Percentiles rank a stretch among this genome's conserved stretches.
These are phyloP conservation scores for Annona cherimola DNA, from an alignment of 164 flowering plant species.

Conservation along the genomic window DNA sequence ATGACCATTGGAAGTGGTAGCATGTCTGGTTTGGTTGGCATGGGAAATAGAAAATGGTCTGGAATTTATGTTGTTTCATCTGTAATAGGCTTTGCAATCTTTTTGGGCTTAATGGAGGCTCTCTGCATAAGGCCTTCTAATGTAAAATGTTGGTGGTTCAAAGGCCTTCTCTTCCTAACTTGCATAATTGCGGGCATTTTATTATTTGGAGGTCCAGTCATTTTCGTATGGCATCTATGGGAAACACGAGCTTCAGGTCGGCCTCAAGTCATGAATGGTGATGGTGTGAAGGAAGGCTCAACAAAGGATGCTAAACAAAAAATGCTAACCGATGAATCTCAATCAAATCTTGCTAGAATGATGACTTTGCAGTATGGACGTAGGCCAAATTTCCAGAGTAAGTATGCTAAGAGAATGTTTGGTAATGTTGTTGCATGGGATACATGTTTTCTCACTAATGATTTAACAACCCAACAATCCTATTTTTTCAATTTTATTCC, in stretches of 20 bases:
- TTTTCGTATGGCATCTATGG: slow-evolving; percentile 66
- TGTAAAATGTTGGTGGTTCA: slow-evolving; percentile 65
- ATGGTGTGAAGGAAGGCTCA: slow-evolving; percentile 10
- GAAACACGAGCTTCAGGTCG: slow-evolving; percentile 31
- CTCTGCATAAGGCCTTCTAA: slow-evolving; percentile 53
- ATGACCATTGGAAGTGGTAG: slow-evolving; percentile 23
- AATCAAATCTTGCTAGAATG: slow-evolving; percentile 23
- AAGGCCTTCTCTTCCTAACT: slow-evolving; percentile 56
- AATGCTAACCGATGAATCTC: slow-evolving; percentile 7
- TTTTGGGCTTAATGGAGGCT: slow-evolving; percentile 37
- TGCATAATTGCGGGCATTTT: slow-evolving; percentile 66
- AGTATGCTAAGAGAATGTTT: too few species aligned
- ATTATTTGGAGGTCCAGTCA: slow-evolving; percentile 68
- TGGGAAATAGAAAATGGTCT: slow-evolving; percentile 70
- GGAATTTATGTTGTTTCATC: slow-evolving; percentile 57
- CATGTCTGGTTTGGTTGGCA: slow-evolving; percentile 84
- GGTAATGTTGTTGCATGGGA: too few species aligned
- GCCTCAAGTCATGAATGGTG: slow-evolving; percentile 20
- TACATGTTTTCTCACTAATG: too few species aligned
- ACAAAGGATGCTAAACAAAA: slow-evolving; percentile 9
- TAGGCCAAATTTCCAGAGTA: slow-evolving; percentile 83
- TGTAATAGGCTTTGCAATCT: slow-evolving; percentile 52
- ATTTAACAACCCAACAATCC: too few species aligned
- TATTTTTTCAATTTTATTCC: too few species aligned
- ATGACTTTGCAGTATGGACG: slow-evolving; percentile 44